Percentiles rank a stretch among this genome's conserved stretches.
Evolutionary conservation across 1,284 basidiomycete species (phyloP).

Genomic region (Austroboletus novae-zelandiae): DNA sequence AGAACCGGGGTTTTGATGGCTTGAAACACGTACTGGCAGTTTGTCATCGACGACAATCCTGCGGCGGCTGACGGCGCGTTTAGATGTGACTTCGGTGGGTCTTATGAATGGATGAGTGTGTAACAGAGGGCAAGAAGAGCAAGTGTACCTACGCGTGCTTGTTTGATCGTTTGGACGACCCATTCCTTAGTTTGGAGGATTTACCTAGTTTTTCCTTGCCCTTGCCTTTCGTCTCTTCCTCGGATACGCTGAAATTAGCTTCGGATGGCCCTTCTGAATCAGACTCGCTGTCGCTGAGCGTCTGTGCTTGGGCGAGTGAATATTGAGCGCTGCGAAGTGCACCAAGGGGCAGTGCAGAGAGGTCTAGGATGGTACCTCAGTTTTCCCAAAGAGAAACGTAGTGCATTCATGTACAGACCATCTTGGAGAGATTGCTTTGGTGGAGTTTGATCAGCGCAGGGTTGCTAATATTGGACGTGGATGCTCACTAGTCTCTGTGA

Average conservation of each 20-base stretch:
- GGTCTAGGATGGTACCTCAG: slow-evolving; percentile 36
- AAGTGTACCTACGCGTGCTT: slow-evolving; percentile 84
- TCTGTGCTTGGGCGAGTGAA: slow-evolving; percentile 44
- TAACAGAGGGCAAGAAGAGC: not conserved
- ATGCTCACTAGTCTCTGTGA: slow-evolving; percentile 29
- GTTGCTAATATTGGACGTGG: not conserved
- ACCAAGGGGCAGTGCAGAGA: slow-evolving; percentile 61
- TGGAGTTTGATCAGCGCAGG: slow-evolving; percentile 29
- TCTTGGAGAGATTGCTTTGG: slow-evolving; percentile 24
- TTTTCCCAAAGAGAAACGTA: not conserved
- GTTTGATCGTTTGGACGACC: slow-evolving; percentile 62
- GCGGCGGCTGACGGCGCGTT: slow-evolving; percentile 79
- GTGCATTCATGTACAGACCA: slow-evolving; percentile 15
- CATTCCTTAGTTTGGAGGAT: slow-evolving; percentile 40
- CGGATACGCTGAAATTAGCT: slow-evolving; percentile 27
- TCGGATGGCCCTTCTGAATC: slow-evolving; percentile 27
- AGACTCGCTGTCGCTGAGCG: slow-evolving; percentile 35
- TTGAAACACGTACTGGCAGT: slow-evolving; percentile 51
- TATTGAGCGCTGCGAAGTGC: slow-evolving; percentile 65
- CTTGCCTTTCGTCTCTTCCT: slow-evolving; percentile 31
- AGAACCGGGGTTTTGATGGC: not conserved
- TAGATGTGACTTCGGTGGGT: slow-evolving; percentile 83
- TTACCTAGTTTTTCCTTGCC: slow-evolving; percentile 35
- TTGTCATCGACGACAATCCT: slow-evolving; percentile 75
- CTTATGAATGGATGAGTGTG: slow-evolving; percentile 39